These are phyloP conservation scores for Kwoniella mangroviensis DNA, from an alignment of 768 basidiomycete species.

Conservation along the genomic window DNA sequence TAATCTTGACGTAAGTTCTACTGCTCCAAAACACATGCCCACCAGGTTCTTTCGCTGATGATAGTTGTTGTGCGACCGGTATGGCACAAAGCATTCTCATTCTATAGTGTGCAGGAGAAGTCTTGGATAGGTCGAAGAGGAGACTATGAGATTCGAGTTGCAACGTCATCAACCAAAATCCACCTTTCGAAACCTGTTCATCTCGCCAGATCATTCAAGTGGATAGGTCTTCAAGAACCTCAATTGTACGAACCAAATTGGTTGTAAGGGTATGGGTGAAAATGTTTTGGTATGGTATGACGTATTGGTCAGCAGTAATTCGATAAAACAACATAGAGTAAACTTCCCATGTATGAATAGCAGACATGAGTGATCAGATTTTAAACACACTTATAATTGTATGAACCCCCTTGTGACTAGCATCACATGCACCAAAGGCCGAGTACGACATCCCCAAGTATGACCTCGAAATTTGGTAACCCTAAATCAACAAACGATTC, in stretches of 20 bases:
- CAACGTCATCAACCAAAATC: constrained; percentile 62
- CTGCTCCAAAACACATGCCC: background rate
- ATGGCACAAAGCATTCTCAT: constrained; percentile 63
- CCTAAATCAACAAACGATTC: background rate
- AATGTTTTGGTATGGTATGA: background rate
- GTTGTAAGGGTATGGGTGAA: constrained; percentile 1
- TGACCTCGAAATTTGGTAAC: background rate
- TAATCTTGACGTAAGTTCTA: constrained; percentile 47
- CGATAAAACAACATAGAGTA: background rate
- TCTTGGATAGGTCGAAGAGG: constrained; percentile 66
- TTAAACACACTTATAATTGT: no score
- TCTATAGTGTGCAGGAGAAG: constrained; percentile 63
- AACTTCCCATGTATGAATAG: background rate
- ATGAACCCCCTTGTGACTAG: no score
- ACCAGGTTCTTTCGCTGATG: background rate
- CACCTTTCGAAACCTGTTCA: constrained; percentile 14
- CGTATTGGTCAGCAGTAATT: background rate
- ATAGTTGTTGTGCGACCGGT: background rate
- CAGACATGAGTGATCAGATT: no score
- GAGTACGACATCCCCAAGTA: background rate
- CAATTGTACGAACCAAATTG: constrained; percentile 6
- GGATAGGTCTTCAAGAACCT: constrained; percentile 41
- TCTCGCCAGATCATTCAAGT: constrained; percentile 28
- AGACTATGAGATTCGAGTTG: constrained; percentile 62
- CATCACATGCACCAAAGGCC: no score